Conservation (phyloP, 768 basidiomycete genomes). For the Lactifluus pinguis region DNA sequence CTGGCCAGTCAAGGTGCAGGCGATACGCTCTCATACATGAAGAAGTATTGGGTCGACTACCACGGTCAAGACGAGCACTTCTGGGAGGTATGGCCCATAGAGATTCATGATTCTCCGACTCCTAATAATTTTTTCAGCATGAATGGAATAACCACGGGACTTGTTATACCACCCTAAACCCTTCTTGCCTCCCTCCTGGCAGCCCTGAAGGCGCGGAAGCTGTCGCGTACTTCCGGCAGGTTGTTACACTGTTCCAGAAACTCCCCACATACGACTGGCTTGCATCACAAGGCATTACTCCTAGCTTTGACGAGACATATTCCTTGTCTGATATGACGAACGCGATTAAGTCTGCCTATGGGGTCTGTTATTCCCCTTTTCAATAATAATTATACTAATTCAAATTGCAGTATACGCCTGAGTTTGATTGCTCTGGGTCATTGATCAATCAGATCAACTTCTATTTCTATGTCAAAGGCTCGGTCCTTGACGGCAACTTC, state of each 20-base stretch:
- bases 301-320: slow-evolving; percentile 48
- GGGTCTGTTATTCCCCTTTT: slow-evolving; percentile 29
- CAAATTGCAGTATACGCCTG: slow-evolving; percentile 31
- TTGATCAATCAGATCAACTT: slow-evolving; percentile 41
- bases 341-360: slow-evolving; percentile 48
- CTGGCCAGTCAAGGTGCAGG: slow-evolving; percentile 48
- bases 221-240: slow-evolving; percentile 55
- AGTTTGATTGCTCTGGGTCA: slow-evolving; percentile 35
- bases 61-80: slow-evolving; percentile 52
- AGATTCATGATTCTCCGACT: neutral
- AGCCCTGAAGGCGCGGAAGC: slow-evolving; percentile 59
- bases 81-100: slow-evolving; percentile 48
- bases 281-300: slow-evolving; percentile 60
- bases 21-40: slow-evolving; percentile 52
- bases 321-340: slow-evolving; percentile 43
- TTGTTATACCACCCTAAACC: slow-evolving; percentile 46
- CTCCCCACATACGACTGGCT: slow-evolving; percentile 75
- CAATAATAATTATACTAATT: neutral
- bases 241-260: slow-evolving; percentile 51
- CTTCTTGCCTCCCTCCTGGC: slow-evolving; percentile 51
- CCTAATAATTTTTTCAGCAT: slow-evolving; percentile 30
- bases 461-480: slow-evolving; percentile 59
- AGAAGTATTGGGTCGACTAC: slow-evolving; percentile 54
- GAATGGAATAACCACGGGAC: slow-evolving; percentile 69
- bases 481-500: slow-evolving; percentile 57